Conservation (phyloP, 1,284 basidiomycete species). For the Rhodotorula mucilaginosa region DNA sequence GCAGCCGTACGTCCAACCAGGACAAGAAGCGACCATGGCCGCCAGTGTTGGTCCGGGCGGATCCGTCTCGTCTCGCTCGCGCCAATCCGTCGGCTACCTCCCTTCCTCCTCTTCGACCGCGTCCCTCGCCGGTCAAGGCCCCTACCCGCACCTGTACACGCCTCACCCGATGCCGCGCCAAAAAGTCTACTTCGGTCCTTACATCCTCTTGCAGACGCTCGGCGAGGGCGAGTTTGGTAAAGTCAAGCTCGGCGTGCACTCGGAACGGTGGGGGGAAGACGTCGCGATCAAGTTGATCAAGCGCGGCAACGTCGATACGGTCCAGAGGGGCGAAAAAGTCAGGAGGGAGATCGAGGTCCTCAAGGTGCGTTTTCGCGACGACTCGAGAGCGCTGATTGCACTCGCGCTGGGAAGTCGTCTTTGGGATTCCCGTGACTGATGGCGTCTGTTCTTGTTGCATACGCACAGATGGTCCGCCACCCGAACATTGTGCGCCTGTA, state of each 20-base stretch:
- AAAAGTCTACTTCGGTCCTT: constrained; percentile 79
- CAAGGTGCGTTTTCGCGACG: constrained; percentile 60
- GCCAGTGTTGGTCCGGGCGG: constrained; percentile 16
- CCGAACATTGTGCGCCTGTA: constrained; percentile 98
- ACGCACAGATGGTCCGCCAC: constrained; percentile 76
- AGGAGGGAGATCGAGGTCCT: constrained; percentile 97
- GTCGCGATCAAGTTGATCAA: constrained; percentile 99
- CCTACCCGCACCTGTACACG: constrained; percentile 39
- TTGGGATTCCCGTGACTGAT: background rate
- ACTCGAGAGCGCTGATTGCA: no score
- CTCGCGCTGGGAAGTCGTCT: background rate
- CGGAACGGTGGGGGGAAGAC: constrained; percentile 86
- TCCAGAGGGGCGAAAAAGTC: constrained; percentile 62
- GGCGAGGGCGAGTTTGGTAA: constrained; percentile 99
- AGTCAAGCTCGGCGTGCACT: constrained; percentile 94
- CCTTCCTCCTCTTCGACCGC: constrained; percentile 2
- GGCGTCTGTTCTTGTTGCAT: no score
- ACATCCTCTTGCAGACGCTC: constrained; percentile 90
- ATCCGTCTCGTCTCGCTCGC: constrained; percentile 26
- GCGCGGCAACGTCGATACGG: constrained; percentile 81
- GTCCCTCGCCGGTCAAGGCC: constrained; percentile 27
- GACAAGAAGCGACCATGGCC: background rate
- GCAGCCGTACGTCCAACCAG: constrained; percentile 2
- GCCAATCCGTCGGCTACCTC: constrained; percentile 39
- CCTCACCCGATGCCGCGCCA: constrained; percentile 41